Evolutionary conservation across 2,329 filamentous ascomycete species (phyloP), one percentile per base, ranked within the genome.

Genomic region (Rhynchosporium secalis): DNA sequence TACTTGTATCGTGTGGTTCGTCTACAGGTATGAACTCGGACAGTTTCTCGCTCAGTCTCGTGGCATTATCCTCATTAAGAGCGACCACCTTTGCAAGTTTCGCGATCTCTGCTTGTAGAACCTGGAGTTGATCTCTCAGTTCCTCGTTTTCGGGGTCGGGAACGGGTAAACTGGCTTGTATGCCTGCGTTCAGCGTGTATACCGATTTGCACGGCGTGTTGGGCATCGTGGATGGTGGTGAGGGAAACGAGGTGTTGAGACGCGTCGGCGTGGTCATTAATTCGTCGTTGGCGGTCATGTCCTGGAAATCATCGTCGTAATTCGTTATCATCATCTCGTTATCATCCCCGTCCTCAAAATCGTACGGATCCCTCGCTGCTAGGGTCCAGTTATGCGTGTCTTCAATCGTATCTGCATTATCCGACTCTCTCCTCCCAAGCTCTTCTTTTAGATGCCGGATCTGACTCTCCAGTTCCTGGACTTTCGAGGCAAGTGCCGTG

Each of bases 361-460:
- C 57, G 33, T 72, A 73, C 10, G 81, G 80, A 62, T 83, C 81
- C 0, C 77, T 71, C 0, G 80, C 79, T 0, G 80, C 78, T 60
- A 81, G 62, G 0, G 81, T 81, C 84, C 84, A 86, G 66, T 85
- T 64, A 15, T 66, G 64, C 12, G 29, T 31, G 12, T 61, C 52
- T 12, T 48, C 54, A 10, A 45, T 51, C 31, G 52, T 43, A 9
- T 64, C 51, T 20, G 64, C 48, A 29, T 20, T 20, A 20, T 68
- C 65, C 20, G 57, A 54, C 48, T 72, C 68, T 29, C 66, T 68
- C 38, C 63, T 60, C 20, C 66, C 58, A 1, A 74, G 60, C 52
- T 73, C 70, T 10, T 65, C 62, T 40, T 71, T 70, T 26, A 74
- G 59, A 3, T 64, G 47, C 7, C 54, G 49, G 20, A 73, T 71